Evolutionary conservation across 2,329 filamentous ascomycete genomes (phyloP).

Genomic region (Phoma sp.): DNA sequence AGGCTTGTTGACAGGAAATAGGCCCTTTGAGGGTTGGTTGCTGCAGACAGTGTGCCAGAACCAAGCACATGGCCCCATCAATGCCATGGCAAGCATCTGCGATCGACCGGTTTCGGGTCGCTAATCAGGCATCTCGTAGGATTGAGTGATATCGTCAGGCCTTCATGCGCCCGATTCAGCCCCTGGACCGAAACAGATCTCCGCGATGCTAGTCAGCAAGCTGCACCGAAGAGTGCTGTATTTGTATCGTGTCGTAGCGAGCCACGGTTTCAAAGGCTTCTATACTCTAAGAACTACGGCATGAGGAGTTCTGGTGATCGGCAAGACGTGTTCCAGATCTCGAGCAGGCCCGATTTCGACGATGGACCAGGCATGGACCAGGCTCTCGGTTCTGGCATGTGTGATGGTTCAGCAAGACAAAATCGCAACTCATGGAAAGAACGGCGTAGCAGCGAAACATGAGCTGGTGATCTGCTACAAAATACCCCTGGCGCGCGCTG

Average conservation of each 20-base stretch:
- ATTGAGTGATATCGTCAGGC: neutral
- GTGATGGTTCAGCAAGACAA: neutral
- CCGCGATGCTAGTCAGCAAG: neutral
- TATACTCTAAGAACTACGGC: neutral
- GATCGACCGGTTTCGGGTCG: neutral
- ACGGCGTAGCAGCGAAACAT: neutral
- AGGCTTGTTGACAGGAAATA: neutral
- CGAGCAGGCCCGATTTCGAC: constrained; percentile 4
- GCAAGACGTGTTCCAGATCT: neutral
- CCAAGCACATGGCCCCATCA: neutral
- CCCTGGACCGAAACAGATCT: neutral
- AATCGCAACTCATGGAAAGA: neutral
- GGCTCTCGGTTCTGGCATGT: neutral
- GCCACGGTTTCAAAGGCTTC: neutral
- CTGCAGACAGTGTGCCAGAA: neutral
- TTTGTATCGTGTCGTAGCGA: neutral
- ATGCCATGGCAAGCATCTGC: neutral
- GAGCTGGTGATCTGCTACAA: neutral
- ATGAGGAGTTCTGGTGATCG: neutral
- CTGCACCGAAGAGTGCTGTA: neutral
- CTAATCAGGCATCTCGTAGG: neutral
- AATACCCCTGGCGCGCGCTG: neutral
- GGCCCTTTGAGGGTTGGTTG: neutral
- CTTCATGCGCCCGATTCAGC: neutral
- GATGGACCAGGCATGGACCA: neutral